Conservation (phyloP, 2,329 filamentous ascomycete species). For the Chaetomiaceae sp. region DNA sequence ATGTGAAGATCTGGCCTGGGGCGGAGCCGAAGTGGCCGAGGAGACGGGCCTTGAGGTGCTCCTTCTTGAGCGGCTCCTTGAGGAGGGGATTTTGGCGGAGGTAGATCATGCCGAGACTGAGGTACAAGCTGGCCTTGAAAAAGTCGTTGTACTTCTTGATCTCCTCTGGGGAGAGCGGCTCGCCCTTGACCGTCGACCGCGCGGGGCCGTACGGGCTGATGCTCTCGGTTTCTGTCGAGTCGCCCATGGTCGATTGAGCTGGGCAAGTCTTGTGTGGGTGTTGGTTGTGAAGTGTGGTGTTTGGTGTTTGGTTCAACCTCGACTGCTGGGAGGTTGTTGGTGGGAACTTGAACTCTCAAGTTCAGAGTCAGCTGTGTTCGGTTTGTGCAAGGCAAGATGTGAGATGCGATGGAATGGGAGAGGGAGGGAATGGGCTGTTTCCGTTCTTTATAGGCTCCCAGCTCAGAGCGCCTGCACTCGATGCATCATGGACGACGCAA, state of each 20-base stretch:
- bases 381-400: no score
- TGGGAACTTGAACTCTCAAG: no score
- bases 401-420: no score
- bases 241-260: slow-evolving; percentile 22
- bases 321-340: no score
- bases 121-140: slow-evolving; percentile 70
- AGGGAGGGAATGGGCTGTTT: no score
- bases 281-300: not conserved
- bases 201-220: slow-evolving; percentile 63
- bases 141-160: slow-evolving; percentile 66
- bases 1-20: slow-evolving; percentile 76
- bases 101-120: slow-evolving; percentile 77
- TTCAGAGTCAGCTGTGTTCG: no score
- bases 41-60: slow-evolving; percentile 69
- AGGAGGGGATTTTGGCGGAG: slow-evolving; percentile 70
- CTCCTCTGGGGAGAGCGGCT: slow-evolving; percentile 62
- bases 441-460: no score
- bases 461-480: no score
- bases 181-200: slow-evolving; percentile 58
- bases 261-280: no score
- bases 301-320: not conserved
- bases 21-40: slow-evolving; percentile 77
- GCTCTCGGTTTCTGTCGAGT: slow-evolving; percentile 38
- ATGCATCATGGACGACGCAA: no score
- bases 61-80: slow-evolving; percentile 60